phyloP scores from a whole-genome alignment of 768 basidiomycete species.

The Lentinula edodes region DNA sequence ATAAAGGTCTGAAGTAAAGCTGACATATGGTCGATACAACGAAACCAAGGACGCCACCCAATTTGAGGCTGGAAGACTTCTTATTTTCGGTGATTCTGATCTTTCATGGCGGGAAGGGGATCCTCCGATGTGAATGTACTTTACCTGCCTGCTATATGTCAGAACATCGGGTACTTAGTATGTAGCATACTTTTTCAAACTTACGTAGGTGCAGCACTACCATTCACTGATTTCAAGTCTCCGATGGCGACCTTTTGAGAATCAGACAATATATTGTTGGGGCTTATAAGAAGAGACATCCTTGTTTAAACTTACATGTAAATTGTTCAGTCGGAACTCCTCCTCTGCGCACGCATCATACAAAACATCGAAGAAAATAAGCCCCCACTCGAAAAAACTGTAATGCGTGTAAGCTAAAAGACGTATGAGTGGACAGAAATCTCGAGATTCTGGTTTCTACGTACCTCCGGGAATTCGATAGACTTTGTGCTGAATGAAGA shows the following conservation, averaged over 20 bases:
- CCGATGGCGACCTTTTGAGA: background rate
- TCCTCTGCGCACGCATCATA: conserved; percentile 64
- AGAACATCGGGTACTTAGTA: background rate
- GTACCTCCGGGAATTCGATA: conserved; percentile 72
- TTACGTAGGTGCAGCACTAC: background rate
- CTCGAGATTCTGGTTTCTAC: conserved; percentile 9
- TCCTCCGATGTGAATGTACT: conserved; percentile 35
- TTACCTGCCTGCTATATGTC: conserved; percentile 20
- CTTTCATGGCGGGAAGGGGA: background rate
- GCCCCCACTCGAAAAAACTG: conserved; percentile 83
- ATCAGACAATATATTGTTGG: conserved; percentile 1
- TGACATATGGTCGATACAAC: conserved; percentile 9
- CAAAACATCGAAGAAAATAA: conserved; percentile 67
- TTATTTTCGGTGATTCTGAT: background rate
- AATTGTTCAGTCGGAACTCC: conserved; percentile 36
- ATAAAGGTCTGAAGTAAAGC: conserved; percentile 44
- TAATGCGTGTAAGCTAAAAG: conserved; percentile 79
- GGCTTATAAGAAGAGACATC: background rate
- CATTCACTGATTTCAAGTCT: background rate
- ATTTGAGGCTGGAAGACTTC: background rate
- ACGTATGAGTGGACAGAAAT: background rate
- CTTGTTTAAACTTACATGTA: conserved; percentile 5
- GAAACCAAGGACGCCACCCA: background rate
- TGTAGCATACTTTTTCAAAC: background rate
- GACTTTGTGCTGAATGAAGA: conserved; percentile 83